Evolutionary conservation across 2,329 filamentous ascomycete species (phyloP), one percentile per base, ranked within the genome.

Genomic region (Colletotrichum chrysophilum): DNA sequence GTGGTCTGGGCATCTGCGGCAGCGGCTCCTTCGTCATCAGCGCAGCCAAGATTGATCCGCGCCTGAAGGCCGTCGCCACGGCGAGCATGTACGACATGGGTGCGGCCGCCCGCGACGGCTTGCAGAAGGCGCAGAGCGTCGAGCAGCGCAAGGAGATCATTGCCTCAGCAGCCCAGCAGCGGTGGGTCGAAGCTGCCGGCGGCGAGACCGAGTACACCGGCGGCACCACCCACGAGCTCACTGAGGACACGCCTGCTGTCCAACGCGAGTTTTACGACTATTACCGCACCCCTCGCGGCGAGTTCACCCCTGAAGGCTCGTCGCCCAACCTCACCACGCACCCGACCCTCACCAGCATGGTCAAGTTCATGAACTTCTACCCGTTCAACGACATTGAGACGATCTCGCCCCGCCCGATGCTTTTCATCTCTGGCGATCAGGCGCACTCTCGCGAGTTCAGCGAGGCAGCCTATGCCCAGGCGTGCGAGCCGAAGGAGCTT

Each of bases 401-500:
- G 0, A 82, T 82, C 66, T 81, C 80, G n/a, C 79, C 81, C 5
- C 81, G 81, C 1, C 81, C 81, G 0, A 13, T 83, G 18, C 77
- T 83, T 4, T 80, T 82, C 32, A 76, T 82, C 13, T 70, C 77
- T 2, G 80, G 81, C 28, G 78, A 80, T 18, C 77, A 78, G 16
- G 77, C 81, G 3, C 80, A 82, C 72, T 81, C 81, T 14, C 79
- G 78, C 3, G 79, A 81, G 74, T 82, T 81, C 66, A 82, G 79
- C n/a, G 75, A 80, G 62, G 74, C 80, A 32, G 81, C 81, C 3
- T 82, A 80, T 56, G 68, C 61, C 2, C 75, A 52, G 36, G 81
- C 78, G 64, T 80, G n/a, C 18, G 82, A 85, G 72, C 84, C 84
- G 9, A 85, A 85, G 78, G 83, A 85, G 76, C 43, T 85, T 62